Evolutionary conservation across 257 asterid genomes (phyloP).

Genomic region (Solanum tacnaense): DNA sequence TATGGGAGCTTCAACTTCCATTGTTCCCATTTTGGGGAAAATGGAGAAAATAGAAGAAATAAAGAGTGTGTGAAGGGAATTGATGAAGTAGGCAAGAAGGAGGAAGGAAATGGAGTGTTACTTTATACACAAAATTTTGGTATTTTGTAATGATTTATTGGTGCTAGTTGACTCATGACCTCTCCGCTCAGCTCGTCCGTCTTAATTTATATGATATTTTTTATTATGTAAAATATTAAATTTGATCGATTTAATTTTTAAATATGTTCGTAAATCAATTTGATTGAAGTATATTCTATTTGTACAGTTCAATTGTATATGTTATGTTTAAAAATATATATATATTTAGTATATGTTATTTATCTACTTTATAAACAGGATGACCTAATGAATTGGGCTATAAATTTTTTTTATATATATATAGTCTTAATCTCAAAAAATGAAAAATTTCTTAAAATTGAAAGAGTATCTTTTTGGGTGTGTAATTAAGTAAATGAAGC

Average conservation of each 20-base stretch:
- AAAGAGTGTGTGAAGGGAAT: not conserved
- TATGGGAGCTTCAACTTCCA: constrained; percentile 18
- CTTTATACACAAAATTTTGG: not conserved
- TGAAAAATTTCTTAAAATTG: not conserved
- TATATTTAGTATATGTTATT: too few relatives aligned
- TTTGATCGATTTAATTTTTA: too few relatives aligned
- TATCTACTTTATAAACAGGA: not conserved
- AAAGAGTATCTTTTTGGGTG: not conserved
- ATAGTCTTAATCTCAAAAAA: not conserved
- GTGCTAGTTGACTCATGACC: not conserved
- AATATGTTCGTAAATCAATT: too few relatives aligned
- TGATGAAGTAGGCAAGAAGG: not conserved
- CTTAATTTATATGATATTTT: not conserved
- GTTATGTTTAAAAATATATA: not conserved
- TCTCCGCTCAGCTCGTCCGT: fast-evolving
- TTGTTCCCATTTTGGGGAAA: constrained; percentile 6
- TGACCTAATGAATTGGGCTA: not conserved
- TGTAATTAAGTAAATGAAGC: not conserved
- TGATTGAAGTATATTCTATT: not conserved
- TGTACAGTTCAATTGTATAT: not conserved
- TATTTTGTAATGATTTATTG: not conserved
- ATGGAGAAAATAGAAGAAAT: not conserved
- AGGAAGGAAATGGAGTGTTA: not conserved
- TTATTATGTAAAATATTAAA: not conserved
- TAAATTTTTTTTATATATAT: not conserved